Evolutionary conservation across 2,329 filamentous ascomycete species (phyloP).

Genomic region (Gnomoniopsis smithogilvyi): DNA sequence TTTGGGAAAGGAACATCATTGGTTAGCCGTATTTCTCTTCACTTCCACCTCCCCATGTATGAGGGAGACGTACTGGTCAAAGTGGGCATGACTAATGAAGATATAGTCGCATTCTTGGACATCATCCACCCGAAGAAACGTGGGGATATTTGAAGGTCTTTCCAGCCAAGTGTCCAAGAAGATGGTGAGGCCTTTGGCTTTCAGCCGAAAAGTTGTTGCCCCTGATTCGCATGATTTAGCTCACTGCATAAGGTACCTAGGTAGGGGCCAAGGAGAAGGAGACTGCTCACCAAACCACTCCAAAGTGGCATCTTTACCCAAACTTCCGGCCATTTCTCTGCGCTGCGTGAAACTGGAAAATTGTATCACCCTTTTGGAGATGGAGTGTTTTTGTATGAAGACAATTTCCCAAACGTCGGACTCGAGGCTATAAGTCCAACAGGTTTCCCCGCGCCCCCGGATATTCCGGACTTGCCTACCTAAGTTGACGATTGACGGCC

Average conservation of each 20-base stretch:
- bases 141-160: background rate
- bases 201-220: slow-evolving; percentile 8
- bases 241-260: background rate
- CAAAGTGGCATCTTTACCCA: slow-evolving; percentile 1
- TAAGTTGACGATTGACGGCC: too few species aligned
- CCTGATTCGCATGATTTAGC: background rate
- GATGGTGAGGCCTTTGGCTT: slow-evolving; percentile 6
- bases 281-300: slow-evolving; percentile 2
- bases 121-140: slow-evolving; percentile 19
- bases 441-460: too few species aligned
- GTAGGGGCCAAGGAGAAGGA: background rate
- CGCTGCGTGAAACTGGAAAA: background rate
- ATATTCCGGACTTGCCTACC: too few species aligned
- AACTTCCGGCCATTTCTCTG: background rate
- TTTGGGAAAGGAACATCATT: background rate
- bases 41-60: background rate
- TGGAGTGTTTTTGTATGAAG: background rate
- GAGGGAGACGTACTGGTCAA: slow-evolving; percentile 21
- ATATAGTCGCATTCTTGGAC: slow-evolving; percentile 24
- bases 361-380: background rate
- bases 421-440: too few species aligned
- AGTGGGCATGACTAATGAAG: slow-evolving; percentile 24
- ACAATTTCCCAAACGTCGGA: too few species aligned
- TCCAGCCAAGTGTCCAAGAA: slow-evolving; percentile 8
- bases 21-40: background rate